Conservation (phyloP, 768 basidiomycete species). For the Suillus americanus region DNA sequence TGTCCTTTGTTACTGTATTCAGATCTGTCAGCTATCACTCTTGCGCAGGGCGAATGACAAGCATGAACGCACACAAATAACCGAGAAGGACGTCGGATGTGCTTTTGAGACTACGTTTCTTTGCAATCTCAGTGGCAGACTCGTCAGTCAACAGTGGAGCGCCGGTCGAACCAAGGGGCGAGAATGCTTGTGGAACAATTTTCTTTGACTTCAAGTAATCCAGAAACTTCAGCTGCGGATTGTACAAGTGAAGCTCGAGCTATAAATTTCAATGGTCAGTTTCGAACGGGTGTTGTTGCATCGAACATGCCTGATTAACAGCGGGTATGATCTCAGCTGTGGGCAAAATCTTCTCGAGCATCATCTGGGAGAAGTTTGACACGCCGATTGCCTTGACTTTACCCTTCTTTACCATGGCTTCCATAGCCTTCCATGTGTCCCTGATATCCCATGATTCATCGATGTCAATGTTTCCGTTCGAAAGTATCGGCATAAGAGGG, state of each 20-base stretch:
- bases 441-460: slow-evolving; percentile 62
- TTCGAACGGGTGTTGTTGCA: background rate
- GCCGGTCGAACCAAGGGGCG: slow-evolving; percentile 71
- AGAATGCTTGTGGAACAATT: slow-evolving; percentile 78
- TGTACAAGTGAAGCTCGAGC: slow-evolving; percentile 75
- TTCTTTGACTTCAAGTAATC: slow-evolving; percentile 61
- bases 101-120: slow-evolving; percentile 47
- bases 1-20: slow-evolving; percentile 57
- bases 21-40: background rate
- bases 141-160: slow-evolving; percentile 68
- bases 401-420: slow-evolving; percentile 65
- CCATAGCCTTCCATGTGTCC: slow-evolving; percentile 87
- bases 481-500: slow-evolving; percentile 52
- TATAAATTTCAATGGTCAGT: slow-evolving; percentile 22
- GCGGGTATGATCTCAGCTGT: slow-evolving; percentile 67
- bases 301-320: slow-evolving; percentile 60
- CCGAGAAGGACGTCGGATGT: slow-evolving; percentile 60
- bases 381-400: slow-evolving; percentile 69
- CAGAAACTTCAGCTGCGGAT: slow-evolving; percentile 69
- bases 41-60: background rate
- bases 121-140: slow-evolving; percentile 56
- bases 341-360: slow-evolving; percentile 71
- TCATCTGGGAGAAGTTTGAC: slow-evolving; percentile 70
- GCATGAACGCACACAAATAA: slow-evolving; percentile 49
- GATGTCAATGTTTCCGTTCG: slow-evolving; percentile 65